phyloP scores from a whole-genome alignment of 2,329 filamentous ascomycete species.

The Neofusicoccum sp. region DNA sequence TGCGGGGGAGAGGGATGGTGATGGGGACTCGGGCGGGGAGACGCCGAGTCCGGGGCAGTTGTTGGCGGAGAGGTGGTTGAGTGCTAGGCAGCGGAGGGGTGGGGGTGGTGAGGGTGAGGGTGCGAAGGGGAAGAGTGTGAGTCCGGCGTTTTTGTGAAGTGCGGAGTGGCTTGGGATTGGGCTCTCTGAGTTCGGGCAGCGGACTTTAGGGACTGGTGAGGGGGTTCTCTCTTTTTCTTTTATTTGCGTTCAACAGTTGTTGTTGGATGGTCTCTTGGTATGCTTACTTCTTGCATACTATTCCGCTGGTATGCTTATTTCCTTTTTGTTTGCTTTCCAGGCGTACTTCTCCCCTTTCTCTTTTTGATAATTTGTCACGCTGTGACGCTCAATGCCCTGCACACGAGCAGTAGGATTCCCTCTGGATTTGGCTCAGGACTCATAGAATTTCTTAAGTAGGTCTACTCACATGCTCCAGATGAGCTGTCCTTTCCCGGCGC shows the following conservation, averaged over 20 bases:
- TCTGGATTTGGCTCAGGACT: too few relatives aligned
- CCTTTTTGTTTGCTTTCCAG: too few relatives aligned
- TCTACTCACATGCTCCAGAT: too few relatives aligned
- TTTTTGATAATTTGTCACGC: too few relatives aligned
- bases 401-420: too few relatives aligned
- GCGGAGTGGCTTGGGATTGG: background rate
- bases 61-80: conserved; percentile 36
- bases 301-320: too few relatives aligned
- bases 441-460: too few relatives aligned
- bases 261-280: background rate
- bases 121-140: background rate
- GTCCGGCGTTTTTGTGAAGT: conserved; percentile 15
- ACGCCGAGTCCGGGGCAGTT: conserved; percentile 34
- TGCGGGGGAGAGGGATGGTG: background rate
- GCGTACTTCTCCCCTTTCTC: too few relatives aligned
- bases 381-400: too few relatives aligned
- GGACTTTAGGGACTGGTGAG: background rate
- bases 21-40: background rate
- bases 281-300: too few relatives aligned
- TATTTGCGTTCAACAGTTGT: background rate
- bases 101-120: background rate
- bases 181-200: too few relatives aligned
- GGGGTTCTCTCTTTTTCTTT: background rate
- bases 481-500: too few relatives aligned
- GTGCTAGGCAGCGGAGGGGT: conserved; percentile 26